These are phyloP conservation scores for Macrocybe gigantea DNA, from an alignment of 768 basidiomycete genomes.

Conservation along the genomic window DNA sequence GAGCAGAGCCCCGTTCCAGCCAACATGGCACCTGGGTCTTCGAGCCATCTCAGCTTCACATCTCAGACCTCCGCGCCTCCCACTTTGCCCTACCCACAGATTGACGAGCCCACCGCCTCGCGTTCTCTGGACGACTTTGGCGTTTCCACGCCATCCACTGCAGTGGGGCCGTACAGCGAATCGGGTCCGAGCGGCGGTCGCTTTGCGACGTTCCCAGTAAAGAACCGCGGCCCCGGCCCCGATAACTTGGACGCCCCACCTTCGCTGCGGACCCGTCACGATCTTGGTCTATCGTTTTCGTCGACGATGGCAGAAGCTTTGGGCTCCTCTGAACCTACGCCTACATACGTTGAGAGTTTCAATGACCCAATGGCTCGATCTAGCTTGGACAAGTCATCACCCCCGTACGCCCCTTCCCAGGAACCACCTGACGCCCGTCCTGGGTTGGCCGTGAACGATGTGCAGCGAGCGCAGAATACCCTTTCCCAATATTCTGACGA, in stretches of 20 bases:
- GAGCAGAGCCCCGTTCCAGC: constrained; percentile 15
- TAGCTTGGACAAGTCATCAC: too few species aligned
- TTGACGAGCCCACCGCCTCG: constrained; percentile 4
- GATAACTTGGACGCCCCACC: constrained; percentile 24
- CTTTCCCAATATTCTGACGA: constrained; percentile 23
- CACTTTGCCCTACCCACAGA: constrained; percentile 9
- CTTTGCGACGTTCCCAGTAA: constrained; percentile 66
- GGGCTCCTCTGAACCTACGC: constrained; percentile 1
- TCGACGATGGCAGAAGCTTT: constrained; percentile 30
- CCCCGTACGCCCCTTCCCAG: too few species aligned
- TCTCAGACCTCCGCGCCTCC: constrained; percentile 5
- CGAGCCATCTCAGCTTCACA: constrained; percentile 6
- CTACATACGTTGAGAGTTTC: too few species aligned
- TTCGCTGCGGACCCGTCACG: constrained; percentile 12
- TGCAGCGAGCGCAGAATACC: constrained; percentile 1
- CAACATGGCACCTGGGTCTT: constrained; percentile 5
- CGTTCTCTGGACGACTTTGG: constrained; percentile 37
- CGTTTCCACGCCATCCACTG: constrained; percentile 14
- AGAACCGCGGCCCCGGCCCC: constrained; percentile 22
- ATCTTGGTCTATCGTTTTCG: constrained; percentile 28
- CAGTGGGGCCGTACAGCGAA: background rate
- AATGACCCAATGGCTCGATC: too few species aligned
- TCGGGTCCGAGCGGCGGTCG: constrained; percentile 30
- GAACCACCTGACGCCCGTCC: too few species aligned
- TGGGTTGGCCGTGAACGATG: constrained; percentile 7